phyloP scores from a whole-genome alignment of 1,139 yeast species.

The Blastobotrys apis region DNA sequence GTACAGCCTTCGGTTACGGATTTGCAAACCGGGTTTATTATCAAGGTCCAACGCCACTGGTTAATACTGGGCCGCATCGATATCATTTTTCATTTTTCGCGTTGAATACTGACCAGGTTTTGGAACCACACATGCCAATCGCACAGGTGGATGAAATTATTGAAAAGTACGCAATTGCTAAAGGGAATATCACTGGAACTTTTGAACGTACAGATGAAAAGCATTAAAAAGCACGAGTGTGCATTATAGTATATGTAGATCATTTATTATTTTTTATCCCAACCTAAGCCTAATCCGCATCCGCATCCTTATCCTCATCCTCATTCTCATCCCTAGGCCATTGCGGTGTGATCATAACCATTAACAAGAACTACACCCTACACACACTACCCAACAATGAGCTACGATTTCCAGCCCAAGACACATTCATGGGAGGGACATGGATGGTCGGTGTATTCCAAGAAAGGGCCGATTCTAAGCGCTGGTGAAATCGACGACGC shows the following conservation, averaged over 20 bases:
- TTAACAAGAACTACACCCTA: background rate
- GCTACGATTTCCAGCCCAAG: constrained; percentile 12
- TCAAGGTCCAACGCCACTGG: constrained; percentile 22
- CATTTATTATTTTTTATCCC: background rate
- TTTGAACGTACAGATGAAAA: constrained; percentile 24
- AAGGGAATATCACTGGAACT: constrained; percentile 20
- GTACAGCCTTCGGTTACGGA: constrained; percentile 18
- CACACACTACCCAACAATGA: background rate
- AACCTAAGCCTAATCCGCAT: background rate
- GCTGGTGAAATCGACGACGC: constrained; percentile 69
- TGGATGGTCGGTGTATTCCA: constrained; percentile 74
- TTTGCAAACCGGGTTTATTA: constrained; percentile 18
- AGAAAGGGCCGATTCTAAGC: constrained; percentile 71
- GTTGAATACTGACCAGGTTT: constrained; percentile 11
- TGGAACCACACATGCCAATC: constrained; percentile 9
- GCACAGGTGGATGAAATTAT: constrained; percentile 6
- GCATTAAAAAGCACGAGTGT: constrained; percentile 6
- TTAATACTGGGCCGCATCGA: constrained; percentile 24
- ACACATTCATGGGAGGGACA: constrained; percentile 36
- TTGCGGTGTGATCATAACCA: too few relatives aligned
- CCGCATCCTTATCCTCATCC: too few relatives aligned
- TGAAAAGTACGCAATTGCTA: constrained; percentile 18
- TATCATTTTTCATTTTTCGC: constrained; percentile 23
- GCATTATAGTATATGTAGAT: background rate
- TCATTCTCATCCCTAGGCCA: too few relatives aligned